Conservation (phyloP, 1,284 basidiomycete genomes). For the Inonotus hispidus region DNA sequence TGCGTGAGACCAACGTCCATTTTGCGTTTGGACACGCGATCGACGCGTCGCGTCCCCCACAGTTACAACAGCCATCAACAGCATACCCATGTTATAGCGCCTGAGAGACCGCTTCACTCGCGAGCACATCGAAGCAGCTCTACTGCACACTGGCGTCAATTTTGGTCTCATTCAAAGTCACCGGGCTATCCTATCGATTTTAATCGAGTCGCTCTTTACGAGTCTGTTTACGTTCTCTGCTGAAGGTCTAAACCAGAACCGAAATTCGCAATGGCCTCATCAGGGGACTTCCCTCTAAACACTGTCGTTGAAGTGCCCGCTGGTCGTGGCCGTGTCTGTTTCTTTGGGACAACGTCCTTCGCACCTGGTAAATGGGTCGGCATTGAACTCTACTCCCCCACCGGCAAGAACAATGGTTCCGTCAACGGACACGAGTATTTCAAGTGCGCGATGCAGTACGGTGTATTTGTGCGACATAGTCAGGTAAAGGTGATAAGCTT, state of each 20-base stretch:
- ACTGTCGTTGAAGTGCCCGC: conserved; percentile 71
- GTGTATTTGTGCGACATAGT: conserved; percentile 88
- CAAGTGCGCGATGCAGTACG: conserved; percentile 68
- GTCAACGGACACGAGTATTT: conserved; percentile 87
- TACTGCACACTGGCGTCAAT: background rate
- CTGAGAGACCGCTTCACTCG: background rate
- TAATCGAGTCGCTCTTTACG: background rate
- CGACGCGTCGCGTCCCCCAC: background rate
- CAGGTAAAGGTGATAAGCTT: conserved; percentile 69
- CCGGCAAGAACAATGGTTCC: conserved; percentile 95
- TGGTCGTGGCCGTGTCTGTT: conserved; percentile 83
- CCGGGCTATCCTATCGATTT: background rate
- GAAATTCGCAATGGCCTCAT: conserved; percentile 13
- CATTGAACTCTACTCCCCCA: conserved; percentile 76
- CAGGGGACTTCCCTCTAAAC: conserved; percentile 42
- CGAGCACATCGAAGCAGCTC: too few relatives aligned
- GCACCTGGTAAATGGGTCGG: conserved; percentile 93
- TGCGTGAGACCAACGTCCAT: background rate
- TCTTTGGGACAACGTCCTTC: conserved; percentile 82
- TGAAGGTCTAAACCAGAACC: background rate
- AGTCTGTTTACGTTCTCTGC: background rate
- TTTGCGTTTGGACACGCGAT: background rate
- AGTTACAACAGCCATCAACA: background rate
- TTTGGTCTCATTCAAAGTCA: background rate
- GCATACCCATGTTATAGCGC: background rate